Evolutionary conservation across 1,139 yeast species (phyloP).

Genomic region (Taiozyma sp.): DNA sequence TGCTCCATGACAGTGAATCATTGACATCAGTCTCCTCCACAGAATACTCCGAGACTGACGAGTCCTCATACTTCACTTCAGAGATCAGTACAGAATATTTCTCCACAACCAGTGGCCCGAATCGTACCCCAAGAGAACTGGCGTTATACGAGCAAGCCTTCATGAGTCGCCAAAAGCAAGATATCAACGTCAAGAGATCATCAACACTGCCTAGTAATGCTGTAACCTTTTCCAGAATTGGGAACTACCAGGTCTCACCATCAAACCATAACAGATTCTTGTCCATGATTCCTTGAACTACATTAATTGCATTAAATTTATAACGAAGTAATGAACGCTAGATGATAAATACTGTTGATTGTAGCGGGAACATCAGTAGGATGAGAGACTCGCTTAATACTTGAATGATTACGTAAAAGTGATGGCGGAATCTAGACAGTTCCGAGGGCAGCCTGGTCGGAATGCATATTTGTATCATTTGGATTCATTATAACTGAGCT

Average conservation of each 20-base stretch:
- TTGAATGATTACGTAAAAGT: background rate
- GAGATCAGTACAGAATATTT: conserved; percentile 9
- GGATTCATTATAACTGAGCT: background rate
- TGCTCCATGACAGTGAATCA: conserved; percentile 8
- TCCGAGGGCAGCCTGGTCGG: background rate
- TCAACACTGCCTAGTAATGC: conserved; percentile 11
- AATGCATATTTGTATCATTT: background rate
- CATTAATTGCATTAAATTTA: background rate
- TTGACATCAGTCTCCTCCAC: conserved; percentile 13
- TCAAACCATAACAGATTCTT: conserved; percentile 8
- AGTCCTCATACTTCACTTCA: conserved; percentile 5
- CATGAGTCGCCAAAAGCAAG: conserved; percentile 6
- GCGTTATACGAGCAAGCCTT: conserved; percentile 11
- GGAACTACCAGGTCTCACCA: conserved; percentile 1
- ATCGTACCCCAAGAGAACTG: conserved; percentile 9
- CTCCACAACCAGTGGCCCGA: conserved; percentile 8
- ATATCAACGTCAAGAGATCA: conserved; percentile 14
- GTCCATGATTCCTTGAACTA: conserved; percentile 1
- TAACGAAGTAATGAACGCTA: background rate
- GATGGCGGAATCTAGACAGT: too few species aligned
- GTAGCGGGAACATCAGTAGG: background rate
- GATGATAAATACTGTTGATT: background rate
- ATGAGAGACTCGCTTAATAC: too few species aligned
- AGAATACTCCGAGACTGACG: conserved; percentile 5
- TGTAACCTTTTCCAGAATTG: conserved; percentile 1